These are phyloP conservation scores for Chaetomium sp. DNA, from an alignment of 2,329 filamentous ascomycete species.

Conservation along the genomic window DNA sequence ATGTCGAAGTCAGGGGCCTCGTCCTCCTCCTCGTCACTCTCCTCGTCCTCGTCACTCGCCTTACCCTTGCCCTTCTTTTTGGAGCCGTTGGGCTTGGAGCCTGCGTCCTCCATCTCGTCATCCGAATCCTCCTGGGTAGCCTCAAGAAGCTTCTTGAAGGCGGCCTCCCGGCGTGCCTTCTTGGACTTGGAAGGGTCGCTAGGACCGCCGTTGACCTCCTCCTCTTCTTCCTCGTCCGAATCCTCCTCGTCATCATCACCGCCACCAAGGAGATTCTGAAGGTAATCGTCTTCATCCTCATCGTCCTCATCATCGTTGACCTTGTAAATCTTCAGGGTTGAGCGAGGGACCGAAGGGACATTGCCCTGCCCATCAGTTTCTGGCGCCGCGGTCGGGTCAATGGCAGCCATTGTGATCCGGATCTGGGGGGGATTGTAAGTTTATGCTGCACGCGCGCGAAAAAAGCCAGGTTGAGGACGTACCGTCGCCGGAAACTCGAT, in stretches of 20 bases:
- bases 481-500: conserved; percentile 79
- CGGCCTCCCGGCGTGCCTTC: conserved; percentile 74
- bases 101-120: conserved; percentile 69
- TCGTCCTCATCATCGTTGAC: conserved; percentile 56
- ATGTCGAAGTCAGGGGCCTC: conserved; percentile 59
- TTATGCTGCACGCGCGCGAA: conserved; percentile 9
- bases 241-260: conserved; percentile 42
- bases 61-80: conserved; percentile 63
- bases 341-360: conserved; percentile 58
- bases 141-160: conserved; percentile 70
- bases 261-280: conserved; percentile 47
- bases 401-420: conserved; percentile 96
- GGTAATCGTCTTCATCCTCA: conserved; percentile 60
- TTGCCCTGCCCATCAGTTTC: conserved; percentile 59
- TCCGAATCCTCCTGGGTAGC: conserved; percentile 54
- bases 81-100: conserved; percentile 47
- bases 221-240: conserved; percentile 56
- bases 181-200: conserved; percentile 87
- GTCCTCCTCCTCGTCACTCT: conserved; percentile 54
- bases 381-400: conserved; percentile 77
- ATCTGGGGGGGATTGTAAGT: conserved; percentile 53
- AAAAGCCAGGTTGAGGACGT: conserved; percentile 36
- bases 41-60: conserved; percentile 53
- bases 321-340: conserved; percentile 88
- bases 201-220: conserved; percentile 79